Evolutionary conservation across 2,329 filamentous ascomycete genomes (phyloP).

Genomic region (Venturiaceae sp.): DNA sequence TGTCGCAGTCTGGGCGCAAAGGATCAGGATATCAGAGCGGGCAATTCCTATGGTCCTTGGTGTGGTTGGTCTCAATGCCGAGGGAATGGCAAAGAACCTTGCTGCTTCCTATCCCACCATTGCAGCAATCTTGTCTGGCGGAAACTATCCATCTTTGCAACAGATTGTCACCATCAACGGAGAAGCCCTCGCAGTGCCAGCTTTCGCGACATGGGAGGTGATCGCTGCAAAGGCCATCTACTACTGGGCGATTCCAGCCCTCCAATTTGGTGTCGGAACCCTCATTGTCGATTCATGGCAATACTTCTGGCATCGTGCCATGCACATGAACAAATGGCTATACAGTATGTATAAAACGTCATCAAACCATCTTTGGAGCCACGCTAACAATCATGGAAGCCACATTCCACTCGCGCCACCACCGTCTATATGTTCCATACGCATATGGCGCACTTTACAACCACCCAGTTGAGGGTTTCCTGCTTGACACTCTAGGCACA

Average conservation of each 20-base stretch:
- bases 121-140: conserved; percentile 68
- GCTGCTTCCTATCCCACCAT: conserved; percentile 61
- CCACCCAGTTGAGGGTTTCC: conserved; percentile 86
- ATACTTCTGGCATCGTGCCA: conserved; percentile 90
- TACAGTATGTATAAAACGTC: conserved; percentile 59
- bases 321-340: conserved; percentile 97
- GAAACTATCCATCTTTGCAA: conserved; percentile 64
- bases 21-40: conserved; percentile 69
- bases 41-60: conserved; percentile 64
- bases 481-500: conserved; percentile 83
- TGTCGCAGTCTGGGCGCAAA: conserved; percentile 79
- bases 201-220: conserved; percentile 80
- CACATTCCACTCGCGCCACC: conserved; percentile 88
- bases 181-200: conserved; percentile 45
- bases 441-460: conserved; percentile 97
- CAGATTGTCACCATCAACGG: conserved; percentile 46
- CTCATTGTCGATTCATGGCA: conserved; percentile 90
- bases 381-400: conserved; percentile 36
- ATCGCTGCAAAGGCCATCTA: conserved; percentile 67
- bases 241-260: conserved; percentile 61
- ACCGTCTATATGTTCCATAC: conserved; percentile 94
- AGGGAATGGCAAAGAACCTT: conserved; percentile 65
- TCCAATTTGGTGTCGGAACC: conserved; percentile 70
- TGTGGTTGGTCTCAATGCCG: conserved; percentile 66
- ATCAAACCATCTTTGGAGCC: conserved; percentile 5